Conservation (phyloP, 2,329 filamentous ascomycete genomes). For the Cladosporium halotolerans region DNA sequence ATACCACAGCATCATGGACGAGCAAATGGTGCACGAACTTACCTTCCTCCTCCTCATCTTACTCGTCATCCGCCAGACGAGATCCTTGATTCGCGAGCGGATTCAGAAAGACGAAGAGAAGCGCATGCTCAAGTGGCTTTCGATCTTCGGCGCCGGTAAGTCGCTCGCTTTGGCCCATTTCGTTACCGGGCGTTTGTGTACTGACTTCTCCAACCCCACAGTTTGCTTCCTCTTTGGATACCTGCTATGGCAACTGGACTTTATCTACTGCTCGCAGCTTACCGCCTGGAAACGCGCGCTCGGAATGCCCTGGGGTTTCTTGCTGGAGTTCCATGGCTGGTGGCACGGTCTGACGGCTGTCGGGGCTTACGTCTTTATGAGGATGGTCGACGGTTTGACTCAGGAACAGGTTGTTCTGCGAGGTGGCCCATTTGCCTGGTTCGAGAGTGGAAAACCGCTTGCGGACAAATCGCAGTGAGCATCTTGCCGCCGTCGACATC, state of each 20-base stretch:
- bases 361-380: constrained; percentile 9
- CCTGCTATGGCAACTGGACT: constrained; percentile 10
- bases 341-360: constrained; percentile 7
- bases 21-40: constrained; percentile 11
- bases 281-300: constrained; percentile 4
- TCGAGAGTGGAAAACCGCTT: neutral
- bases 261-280: constrained; percentile 9
- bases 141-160: constrained; percentile 2
- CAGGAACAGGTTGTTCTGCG: neutral
- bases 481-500: too few relatives aligned
- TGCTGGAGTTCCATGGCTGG: constrained; percentile 11
- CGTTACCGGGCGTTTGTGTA: neutral
- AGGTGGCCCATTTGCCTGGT: constrained; percentile 3
- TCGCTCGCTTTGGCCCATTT: neutral
- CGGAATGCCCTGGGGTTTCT: constrained; percentile 9
- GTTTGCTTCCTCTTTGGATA: constrained; percentile 11
- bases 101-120: neutral
- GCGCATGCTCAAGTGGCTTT: constrained; percentile 3
- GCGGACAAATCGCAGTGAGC: neutral
- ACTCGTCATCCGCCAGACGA: constrained; percentile 1
- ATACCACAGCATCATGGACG: constrained; percentile 7
- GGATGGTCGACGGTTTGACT: constrained; percentile 8
- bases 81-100: constrained; percentile 3
- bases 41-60: constrained; percentile 7
- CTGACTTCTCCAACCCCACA: neutral